phyloP scores from a whole-genome alignment of 2,329 filamentous ascomycete species.

The Fusarium sp. region DNA sequence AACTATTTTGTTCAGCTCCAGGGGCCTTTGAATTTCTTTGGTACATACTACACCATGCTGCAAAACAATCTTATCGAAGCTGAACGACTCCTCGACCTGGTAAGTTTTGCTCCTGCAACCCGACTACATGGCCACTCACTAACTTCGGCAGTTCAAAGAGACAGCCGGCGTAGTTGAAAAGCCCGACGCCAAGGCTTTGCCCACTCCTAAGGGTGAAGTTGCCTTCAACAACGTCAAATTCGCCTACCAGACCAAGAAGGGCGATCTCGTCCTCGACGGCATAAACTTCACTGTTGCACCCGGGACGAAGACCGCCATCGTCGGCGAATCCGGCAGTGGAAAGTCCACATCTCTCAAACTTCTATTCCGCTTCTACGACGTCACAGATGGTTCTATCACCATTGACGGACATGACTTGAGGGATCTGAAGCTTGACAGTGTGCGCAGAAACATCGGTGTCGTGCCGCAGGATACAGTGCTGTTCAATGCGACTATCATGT shows the following conservation, averaged over 20 bases:
- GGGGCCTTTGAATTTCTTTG: constrained; percentile 72
- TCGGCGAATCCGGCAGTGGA: constrained; percentile 60
- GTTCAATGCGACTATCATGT: constrained; percentile 68
- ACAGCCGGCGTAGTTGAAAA: constrained; percentile 58
- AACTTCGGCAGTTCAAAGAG: constrained; percentile 55
- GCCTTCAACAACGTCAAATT: constrained; percentile 59
- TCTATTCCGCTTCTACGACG: constrained; percentile 65
- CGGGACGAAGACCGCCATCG: constrained; percentile 61
- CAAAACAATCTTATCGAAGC: constrained; percentile 61
- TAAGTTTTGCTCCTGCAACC: constrained; percentile 33
- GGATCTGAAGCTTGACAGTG: constrained; percentile 56
- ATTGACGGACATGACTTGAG: constrained; percentile 61
- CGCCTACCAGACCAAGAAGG: constrained; percentile 56
- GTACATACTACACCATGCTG: constrained; percentile 61
- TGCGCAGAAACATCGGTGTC: constrained; percentile 58
- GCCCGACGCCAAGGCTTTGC: constrained; percentile 53
- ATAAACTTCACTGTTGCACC: constrained; percentile 58
- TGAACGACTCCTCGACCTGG: constrained; percentile 59
- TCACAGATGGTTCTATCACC: constrained; percentile 58
- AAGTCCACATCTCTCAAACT: constrained; percentile 64
- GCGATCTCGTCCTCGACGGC: constrained; percentile 54
- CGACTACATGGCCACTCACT: neutral
- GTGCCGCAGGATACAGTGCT: constrained; percentile 60
- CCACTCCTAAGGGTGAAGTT: constrained; percentile 53
- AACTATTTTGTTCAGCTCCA: constrained; percentile 72